phyloP scores from a whole-genome alignment of 2,329 filamentous ascomycete species.

The Simplicillium sp. region DNA sequence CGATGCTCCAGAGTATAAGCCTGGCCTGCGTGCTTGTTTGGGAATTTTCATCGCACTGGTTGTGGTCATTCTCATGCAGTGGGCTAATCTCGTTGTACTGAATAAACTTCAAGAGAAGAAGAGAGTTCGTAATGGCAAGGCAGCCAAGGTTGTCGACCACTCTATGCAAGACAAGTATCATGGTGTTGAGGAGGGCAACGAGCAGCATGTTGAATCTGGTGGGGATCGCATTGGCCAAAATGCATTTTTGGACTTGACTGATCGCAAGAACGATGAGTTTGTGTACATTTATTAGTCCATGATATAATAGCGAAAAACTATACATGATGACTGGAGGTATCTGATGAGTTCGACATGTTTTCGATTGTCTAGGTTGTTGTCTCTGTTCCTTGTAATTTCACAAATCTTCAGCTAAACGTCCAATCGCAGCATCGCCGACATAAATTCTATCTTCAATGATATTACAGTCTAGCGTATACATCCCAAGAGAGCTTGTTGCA shows the following conservation, averaged over 20 bases:
- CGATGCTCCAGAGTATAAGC: slow-evolving; percentile 49
- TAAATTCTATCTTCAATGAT: no score
- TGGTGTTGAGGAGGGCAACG: slow-evolving; percentile 12
- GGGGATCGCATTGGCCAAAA: slow-evolving; percentile 30
- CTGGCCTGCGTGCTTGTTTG: slow-evolving; percentile 45
- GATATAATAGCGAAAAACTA: no score
- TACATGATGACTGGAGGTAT: no score
- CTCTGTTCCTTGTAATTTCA: no score
- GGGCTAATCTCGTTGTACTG: slow-evolving; percentile 42
- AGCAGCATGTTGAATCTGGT: neutral
- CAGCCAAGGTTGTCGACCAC: slow-evolving; percentile 45
- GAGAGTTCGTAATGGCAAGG: slow-evolving; percentile 50
- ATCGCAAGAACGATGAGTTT: slow-evolving; percentile 59
- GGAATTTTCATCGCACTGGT: slow-evolving; percentile 45
- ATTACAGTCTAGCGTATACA: no score
- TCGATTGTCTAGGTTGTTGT: no score
- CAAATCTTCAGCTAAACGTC: no score
- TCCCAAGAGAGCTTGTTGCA: no score
- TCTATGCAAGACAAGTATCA: slow-evolving; percentile 49
- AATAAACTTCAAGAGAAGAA: slow-evolving; percentile 46
- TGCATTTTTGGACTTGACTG: slow-evolving; percentile 51
- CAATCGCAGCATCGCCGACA: no score
- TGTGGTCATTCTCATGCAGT: slow-evolving; percentile 42
- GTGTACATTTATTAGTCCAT: slow-evolving; percentile 45
- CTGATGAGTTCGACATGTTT: no score